These are phyloP conservation scores for Penicillium ochrochloron DNA, from an alignment of 495 filamentous ascomycete genomes.

Conservation along the genomic window DNA sequence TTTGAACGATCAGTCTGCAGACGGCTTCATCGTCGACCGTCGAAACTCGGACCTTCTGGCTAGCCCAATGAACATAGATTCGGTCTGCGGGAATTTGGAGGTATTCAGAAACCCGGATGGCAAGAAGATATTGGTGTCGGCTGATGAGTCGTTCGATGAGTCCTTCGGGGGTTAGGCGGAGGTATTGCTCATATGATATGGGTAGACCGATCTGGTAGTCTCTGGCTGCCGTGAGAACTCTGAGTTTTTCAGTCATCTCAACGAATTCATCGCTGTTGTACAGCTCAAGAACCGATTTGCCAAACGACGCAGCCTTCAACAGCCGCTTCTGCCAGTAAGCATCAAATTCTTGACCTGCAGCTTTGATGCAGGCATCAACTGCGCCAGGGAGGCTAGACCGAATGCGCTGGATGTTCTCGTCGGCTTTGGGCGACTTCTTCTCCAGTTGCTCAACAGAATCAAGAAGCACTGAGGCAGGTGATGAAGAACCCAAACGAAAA, in stretches of 20 bases:
- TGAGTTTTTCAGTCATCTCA: conserved; percentile 93
- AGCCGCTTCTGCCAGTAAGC: conserved; percentile 93
- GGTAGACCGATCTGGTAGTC: conserved; percentile 91
- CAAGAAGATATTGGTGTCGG: conserved; percentile 88
- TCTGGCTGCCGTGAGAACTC: conserved; percentile 88
- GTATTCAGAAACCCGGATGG: conserved; percentile 87
- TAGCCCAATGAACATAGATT: conserved; percentile 97
- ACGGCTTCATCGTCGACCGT: conserved; percentile 86
- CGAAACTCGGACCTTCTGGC: conserved; percentile 86
- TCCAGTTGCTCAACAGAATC: conserved; percentile 93
- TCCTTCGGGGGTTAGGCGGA: conserved; percentile 85
- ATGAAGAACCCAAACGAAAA: conserved; percentile 83
- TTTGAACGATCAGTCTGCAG: conserved; percentile 83
- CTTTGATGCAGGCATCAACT: conserved; percentile 88
- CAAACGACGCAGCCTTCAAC: conserved; percentile 92
- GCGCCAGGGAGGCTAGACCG: conserved; percentile 83
- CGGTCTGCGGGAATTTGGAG: conserved; percentile 83
- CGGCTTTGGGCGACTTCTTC: conserved; percentile 92
- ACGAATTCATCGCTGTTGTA: conserved; percentile 99
- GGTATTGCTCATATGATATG: conserved; percentile 88
- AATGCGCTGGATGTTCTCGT: conserved; percentile 96
- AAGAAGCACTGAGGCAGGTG: conserved; percentile 84
- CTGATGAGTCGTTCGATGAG: conserved; percentile 84
- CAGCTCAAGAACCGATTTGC: conserved; percentile 93
- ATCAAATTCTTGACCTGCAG: conserved; percentile 89